Evolutionary conservation across 495 filamentous ascomycete species (phyloP).

Genomic region (Penicillium roqueforti): DNA sequence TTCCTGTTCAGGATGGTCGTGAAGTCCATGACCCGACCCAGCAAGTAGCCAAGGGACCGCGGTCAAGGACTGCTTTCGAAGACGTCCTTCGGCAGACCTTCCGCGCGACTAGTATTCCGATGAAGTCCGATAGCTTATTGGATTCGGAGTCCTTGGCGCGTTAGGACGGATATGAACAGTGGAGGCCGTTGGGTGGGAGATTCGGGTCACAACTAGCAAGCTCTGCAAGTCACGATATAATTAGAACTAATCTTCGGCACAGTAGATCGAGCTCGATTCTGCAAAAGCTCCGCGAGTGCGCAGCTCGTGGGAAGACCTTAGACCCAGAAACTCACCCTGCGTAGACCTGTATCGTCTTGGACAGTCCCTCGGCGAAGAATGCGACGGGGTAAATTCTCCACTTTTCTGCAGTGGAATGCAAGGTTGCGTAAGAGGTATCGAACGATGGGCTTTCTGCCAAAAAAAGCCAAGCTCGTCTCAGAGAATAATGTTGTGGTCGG

Average conservation of each 20-base stretch:
- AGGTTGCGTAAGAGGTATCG: conserved; percentile 8
- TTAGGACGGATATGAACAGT: not conserved
- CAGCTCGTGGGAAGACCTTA: not conserved
- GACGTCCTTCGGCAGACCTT: conserved; percentile 19
- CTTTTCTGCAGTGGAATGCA: conserved; percentile 20
- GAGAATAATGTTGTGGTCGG: conserved; percentile 12
- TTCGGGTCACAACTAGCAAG: not conserved
- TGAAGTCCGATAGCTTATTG: not conserved
- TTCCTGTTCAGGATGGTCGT: conserved; percentile 65
- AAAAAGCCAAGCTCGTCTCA: not conserved
- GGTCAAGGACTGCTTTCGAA: conserved; percentile 33
- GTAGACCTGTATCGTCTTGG: not conserved
- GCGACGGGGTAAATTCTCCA: conserved; percentile 9
- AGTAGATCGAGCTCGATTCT: not conserved
- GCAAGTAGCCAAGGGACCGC: conserved; percentile 30
- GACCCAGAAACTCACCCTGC: conserved; percentile 6
- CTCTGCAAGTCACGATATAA: not conserved
- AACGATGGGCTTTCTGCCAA: not conserved
- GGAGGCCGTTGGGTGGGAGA: not conserved
- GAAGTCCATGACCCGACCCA: conserved; percentile 61
- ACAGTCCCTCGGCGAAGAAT: conserved; percentile 7
- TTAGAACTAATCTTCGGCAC: not conserved
- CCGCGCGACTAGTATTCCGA: not conserved
- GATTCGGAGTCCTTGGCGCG: not conserved
- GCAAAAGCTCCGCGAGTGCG: not conserved